A percentile compares a stretch with the other conserved stretches of the same genome.
Conservation (phyloP, 2,329 filamentous ascomycete species). For the Coniochaeta ligniaria region DNA sequence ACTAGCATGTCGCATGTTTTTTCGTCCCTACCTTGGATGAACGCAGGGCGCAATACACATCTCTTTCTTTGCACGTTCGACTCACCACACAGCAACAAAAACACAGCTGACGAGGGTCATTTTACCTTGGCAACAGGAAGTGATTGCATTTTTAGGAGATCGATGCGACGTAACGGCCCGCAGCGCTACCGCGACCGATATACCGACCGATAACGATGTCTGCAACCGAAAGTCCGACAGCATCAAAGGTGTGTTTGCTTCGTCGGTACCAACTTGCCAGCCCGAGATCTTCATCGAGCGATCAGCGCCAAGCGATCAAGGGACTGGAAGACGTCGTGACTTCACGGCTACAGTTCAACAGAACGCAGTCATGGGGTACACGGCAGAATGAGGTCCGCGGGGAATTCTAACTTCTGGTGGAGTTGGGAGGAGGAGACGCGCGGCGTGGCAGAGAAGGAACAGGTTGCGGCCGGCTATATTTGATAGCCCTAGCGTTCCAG, state of each 20-base stretch:
- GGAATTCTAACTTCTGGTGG: background rate
- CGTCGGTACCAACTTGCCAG: background rate
- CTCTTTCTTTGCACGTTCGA: background rate
- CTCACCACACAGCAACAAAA: background rate
- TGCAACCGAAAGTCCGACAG: background rate
- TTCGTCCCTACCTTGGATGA: background rate
- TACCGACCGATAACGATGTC: background rate
- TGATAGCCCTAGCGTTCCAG: background rate
- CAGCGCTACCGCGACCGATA: background rate
- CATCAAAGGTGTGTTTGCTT: background rate
- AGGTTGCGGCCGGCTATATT: background rate
- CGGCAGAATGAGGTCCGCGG: background rate
- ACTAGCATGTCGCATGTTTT: constrained; percentile 7
- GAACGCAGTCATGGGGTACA: background rate
- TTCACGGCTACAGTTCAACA: background rate
- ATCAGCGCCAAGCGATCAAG: background rate
- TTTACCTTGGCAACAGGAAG: background rate
- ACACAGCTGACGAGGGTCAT: background rate
- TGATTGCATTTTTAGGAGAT: background rate
- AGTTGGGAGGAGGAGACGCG: background rate
- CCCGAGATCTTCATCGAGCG: background rate
- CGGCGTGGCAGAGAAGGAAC: background rate
- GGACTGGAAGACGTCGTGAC: background rate
- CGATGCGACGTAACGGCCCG: background rate
- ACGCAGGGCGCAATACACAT: background rate